Conservation (phyloP, 768 basidiomycete genomes). For the Kwoniella newhampshirensis region DNA sequence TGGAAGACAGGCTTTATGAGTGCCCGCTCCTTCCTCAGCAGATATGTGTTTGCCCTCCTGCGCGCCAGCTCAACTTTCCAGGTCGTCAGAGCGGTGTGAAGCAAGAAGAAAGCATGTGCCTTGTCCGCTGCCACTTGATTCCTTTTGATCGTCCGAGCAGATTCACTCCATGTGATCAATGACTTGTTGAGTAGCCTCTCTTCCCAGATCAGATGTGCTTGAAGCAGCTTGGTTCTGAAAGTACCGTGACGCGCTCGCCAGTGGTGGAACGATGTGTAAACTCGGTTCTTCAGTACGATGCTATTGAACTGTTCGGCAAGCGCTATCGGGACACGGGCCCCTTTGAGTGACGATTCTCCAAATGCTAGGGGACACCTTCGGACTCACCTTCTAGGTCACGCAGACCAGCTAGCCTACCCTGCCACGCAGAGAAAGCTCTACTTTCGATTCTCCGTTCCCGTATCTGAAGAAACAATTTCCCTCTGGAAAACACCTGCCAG, state of each 20-base stretch:
- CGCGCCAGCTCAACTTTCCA: constrained; percentile 23
- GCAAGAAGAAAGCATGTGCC: constrained; percentile 38
- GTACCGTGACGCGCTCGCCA: constrained; percentile 19
- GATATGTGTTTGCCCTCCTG: constrained; percentile 18
- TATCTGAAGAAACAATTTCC: constrained; percentile 3
- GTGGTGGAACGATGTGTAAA: constrained; percentile 14
- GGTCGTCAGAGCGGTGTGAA: constrained; percentile 18
- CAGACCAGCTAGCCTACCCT: neutral
- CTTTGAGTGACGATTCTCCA: no score
- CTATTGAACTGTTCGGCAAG: constrained; percentile 10
- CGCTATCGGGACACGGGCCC: neutral
- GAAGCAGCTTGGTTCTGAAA: constrained; percentile 6
- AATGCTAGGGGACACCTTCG: neutral
- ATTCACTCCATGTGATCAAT: constrained; percentile 21
- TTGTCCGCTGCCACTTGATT: constrained; percentile 29
- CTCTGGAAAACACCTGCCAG: constrained; percentile 15
- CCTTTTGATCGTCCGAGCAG: constrained; percentile 9
- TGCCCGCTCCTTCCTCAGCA: constrained; percentile 17
- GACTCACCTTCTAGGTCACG: constrained; percentile 9
- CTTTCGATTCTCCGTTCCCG: constrained; percentile 11
- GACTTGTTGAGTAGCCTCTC: neutral
- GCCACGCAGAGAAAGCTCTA: constrained; percentile 15
- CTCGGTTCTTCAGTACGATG: constrained; percentile 1
- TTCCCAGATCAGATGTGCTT: constrained; percentile 22
- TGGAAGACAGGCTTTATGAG: constrained; percentile 22